Conservation (phyloP, 1,284 basidiomycete genomes). For the Ceratobasidium sp. region DNA sequence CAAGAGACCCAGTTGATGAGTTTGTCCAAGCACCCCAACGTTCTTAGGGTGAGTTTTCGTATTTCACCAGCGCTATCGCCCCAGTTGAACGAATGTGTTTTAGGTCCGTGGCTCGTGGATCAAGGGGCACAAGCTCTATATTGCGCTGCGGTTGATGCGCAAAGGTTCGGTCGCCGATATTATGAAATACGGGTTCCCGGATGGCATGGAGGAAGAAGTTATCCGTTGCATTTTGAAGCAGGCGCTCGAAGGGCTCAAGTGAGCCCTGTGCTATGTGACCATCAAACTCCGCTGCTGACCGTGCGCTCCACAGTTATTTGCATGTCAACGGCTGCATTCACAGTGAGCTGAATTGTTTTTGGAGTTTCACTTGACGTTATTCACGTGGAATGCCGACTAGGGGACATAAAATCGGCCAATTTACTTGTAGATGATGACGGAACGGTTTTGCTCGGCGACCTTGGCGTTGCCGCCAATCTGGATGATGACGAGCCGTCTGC, state of each 20-base stretch:
- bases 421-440: constrained; percentile 88
- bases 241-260: constrained; percentile 85
- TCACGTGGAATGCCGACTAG: constrained; percentile 10
- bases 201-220: constrained; percentile 88
- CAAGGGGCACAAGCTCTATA: constrained; percentile 81
- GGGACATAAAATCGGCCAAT: constrained; percentile 88
- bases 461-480: constrained; percentile 86
- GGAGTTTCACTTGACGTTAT: neutral
- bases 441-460: constrained; percentile 87
- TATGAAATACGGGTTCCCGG: constrained; percentile 84
- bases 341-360: constrained; percentile 54
- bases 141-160: constrained; percentile 90
- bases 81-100: constrained; percentile 59
- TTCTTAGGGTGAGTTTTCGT: constrained; percentile 26
- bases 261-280: constrained; percentile 50
- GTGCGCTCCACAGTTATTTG: constrained; percentile 66
- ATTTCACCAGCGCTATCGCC: neutral
- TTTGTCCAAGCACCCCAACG: constrained; percentile 67
- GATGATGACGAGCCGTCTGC: constrained; percentile 62
- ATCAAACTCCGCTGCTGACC: constrained; percentile 3
- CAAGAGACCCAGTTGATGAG: constrained; percentile 93
- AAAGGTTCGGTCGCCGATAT: constrained; percentile 87
- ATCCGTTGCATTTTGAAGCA: constrained; percentile 85
- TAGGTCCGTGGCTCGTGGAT: constrained; percentile 87
- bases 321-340: constrained; percentile 91